Conservation (phyloP, 106 monocot genomes). For the Vanilla planifolia region DNA sequence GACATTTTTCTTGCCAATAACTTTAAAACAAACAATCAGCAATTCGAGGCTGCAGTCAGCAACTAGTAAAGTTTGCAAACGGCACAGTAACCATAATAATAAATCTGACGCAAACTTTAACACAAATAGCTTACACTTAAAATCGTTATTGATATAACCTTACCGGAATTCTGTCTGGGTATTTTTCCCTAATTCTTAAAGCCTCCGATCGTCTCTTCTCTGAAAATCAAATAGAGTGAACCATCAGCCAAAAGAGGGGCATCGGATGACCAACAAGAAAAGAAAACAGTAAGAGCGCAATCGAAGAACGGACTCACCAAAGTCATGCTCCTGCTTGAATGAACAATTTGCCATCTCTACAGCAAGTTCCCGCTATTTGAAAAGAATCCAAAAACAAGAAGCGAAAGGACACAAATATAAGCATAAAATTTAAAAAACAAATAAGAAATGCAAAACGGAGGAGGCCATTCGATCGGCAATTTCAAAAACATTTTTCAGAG, state of each 20-base stretch:
- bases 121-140: background rate
- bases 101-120: too few species aligned
- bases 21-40: background rate
- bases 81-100: too few species aligned
- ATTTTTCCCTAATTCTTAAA: constrained; percentile 15
- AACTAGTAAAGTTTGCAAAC: too few species aligned
- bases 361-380: background rate
- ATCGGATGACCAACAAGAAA: background rate
- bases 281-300: background rate
- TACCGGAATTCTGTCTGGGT: constrained; percentile 15
- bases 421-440: too few species aligned
- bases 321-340: constrained; percentile 10
- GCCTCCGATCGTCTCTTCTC: constrained; percentile 13
- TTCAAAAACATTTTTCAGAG: too few species aligned
- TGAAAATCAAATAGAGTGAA: constrained; percentile 1
- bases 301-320: constrained; percentile 3
- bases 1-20: too few species aligned
- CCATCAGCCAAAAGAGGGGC: constrained; percentile 1
- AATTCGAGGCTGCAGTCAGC: background rate
- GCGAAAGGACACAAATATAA: too few species aligned
- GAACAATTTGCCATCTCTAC: constrained; percentile 9
- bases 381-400: background rate
- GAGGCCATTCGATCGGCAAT: too few species aligned
- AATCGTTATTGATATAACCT: background rate
- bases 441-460: too few species aligned